Evolutionary conservation across 352 stramenopile species (phyloP), one percentile per base, ranked within the genome.

Genomic region (Globisporangium spiculum): DNA sequence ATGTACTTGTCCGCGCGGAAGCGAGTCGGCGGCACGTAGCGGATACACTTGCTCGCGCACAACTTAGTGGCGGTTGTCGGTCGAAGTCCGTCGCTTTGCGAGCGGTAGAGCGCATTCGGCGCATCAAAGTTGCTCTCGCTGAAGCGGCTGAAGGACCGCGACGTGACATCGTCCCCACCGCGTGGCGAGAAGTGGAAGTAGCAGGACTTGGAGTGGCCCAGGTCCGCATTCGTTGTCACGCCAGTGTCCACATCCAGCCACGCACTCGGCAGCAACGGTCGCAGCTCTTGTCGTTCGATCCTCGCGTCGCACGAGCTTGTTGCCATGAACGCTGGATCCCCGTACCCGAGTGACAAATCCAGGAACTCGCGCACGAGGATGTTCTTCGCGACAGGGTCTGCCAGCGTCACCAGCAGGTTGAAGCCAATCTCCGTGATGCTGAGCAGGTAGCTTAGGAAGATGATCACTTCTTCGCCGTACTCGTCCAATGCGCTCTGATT

Each of bases 241-340:
- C 60, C 75, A 16, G 72, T 65, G 64, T 88, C 69, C 8, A 79
- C 70, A 41, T 81, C 72, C 1, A 92, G 75, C 87, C 87, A 94
- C 1, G 83, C 81, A 26, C 78, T 89, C 6, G 84, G 87, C 1
- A 94, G 67, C 4, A 75, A 56, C 8, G 76, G 78, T 1, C 79
- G 77, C 10, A 76, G 59, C 8, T 86, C 75, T 54, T 81, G 77
- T 0, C 76, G 73, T 71, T 94, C 84, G 30, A 94, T 78, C 10
- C 87, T 69, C 50, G 84, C 87, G 60, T 90, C 83, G 36, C 87
- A 94, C 1, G 84, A 93, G 38, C 78, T 92, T n/a, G 83, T 91
- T 4, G 83, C 73, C 1, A 89, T 69, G 36, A 91, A 75, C 0
- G 74, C 77, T 32, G 84, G 72, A 6, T 91, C 84, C 10, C 75